Conservation (phyloP, 192 early-diverging fungal genomes). For the Backusella luteola region DNA sequence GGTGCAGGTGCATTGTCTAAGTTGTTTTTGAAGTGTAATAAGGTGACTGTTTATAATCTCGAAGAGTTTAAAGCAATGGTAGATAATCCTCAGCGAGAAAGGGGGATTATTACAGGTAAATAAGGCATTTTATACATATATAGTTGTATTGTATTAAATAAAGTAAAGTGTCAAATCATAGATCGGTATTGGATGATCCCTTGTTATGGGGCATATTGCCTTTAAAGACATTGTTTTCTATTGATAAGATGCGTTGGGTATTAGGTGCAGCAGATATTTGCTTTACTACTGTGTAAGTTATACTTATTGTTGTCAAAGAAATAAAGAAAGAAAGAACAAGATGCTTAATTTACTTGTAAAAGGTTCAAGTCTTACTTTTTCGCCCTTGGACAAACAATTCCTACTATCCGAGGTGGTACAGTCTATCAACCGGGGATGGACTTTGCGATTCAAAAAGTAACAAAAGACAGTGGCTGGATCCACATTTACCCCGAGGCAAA, state of each 20-base stretch:
- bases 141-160: background rate
- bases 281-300: constrained; percentile 66
- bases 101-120: constrained; percentile 66
- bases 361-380: constrained; percentile 63
- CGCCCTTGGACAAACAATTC: constrained; percentile 76
- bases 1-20: constrained; percentile 32
- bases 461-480: constrained; percentile 67
- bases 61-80: constrained; percentile 59
- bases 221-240: constrained; percentile 45
- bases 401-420: constrained; percentile 79
- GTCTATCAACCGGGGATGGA: constrained; percentile 86
- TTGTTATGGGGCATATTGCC: constrained; percentile 74
- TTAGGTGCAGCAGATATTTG: constrained; percentile 88
- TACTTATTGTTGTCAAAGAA: background rate
- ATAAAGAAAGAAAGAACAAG: background rate
- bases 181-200: constrained; percentile 75
- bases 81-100: constrained; percentile 50
- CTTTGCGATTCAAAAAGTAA: constrained; percentile 64
- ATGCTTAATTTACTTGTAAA: background rate
- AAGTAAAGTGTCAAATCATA: constrained; percentile 66
- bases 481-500: constrained; percentile 89
- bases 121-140: background rate
- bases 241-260: constrained; percentile 70
- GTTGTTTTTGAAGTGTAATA: constrained; percentile 26
- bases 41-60: constrained; percentile 47